Base-by-base conservation (phyloP, 2,329 filamentous ascomycete genomes). In the Aspergillus uvarum region DNA sequence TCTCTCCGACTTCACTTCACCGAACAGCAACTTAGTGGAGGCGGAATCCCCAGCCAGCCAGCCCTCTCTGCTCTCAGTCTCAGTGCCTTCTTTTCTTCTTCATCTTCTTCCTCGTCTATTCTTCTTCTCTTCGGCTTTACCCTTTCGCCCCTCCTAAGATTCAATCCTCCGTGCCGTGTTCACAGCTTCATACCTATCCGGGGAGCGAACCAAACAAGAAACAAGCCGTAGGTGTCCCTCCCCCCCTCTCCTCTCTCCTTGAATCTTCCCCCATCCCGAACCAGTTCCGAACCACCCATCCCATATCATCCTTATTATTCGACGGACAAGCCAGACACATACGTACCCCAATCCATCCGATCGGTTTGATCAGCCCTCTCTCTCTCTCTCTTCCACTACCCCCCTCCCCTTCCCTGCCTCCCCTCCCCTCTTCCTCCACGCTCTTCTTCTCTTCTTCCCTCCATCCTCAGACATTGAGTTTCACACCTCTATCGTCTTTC, bases 31-130 rank as follows among this genome's bases (percentile, higher is more conserved):
- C 2, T 35, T 16, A 16, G 14, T 35, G 11, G 32, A 35, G 11
- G 32, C 32, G 32, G 32, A 35, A 35, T 16, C 32, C 32, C 56
- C 52, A n/a, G 7, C 26, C 7, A 29, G 8, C 48, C 47, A 52
- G 52, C 59, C 56, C 14, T 35, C 32, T 35, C 56, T 52, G 42
- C 51, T 57, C 29, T 29, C 59, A 51, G 22, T 38, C 35, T 59
- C 32, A 35, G 22, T 32, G 21, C 32, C 24, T 44, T 42, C 35
- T 54, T 4, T 16, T 44, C 14, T 11, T 24, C 47, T 54, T 44
- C n/a, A 11, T 51, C 32, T 12, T 51, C 32, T 51, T 51, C 26
- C 24, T 51, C 10, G 10, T 32, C 32, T 51, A 16, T 26, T 31
- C 21, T 31, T 51, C 26, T 11, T 19, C n/a, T 8, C 16, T 10